Evolutionary conservation across 108 stramenopile species (phyloP), one percentile per base, ranked within the genome.

Genomic region (Schizochytrium sp.): DNA sequence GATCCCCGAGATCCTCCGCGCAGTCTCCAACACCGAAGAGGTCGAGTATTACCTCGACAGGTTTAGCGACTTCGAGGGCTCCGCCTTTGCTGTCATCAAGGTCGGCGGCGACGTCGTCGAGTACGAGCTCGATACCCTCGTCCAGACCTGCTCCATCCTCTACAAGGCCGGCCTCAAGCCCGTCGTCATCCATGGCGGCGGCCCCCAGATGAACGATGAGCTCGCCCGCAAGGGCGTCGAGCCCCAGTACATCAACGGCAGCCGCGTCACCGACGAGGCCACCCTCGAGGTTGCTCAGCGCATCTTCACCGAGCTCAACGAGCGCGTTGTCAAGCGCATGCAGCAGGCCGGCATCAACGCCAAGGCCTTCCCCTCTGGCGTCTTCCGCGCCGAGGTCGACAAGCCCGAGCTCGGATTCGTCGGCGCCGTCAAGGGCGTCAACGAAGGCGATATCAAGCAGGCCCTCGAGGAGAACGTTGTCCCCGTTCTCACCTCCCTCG

Each of bases 241-340:
- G 91, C 93, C 95, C 23, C 60, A 91, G 23, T 98, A 96, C 88
- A 96, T 96, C 90, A 95, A 95, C 53, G 98, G 98, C 4, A 95
- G 96, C 93, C 92, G 98, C 10, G 96, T 98, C 14, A 95, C 95
- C 8, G 95, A 96, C 29, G 92, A 90, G 41, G 95, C 96, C 72
- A 98, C 98, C 14, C 95, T 99, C 5, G 96, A 97, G 41, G 94
- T 98, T 10, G 98, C 98, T 19, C 97, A 98, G 88, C 97, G 98
- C 97, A 97, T 98, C n/a, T 90, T 99, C n/a, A 96, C 95, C 89
- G 97, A 97, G 19, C 90, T 98, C 87, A 98, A 98, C 93, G 98
- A 98, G 93, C 93, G 95, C 88, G 96, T 99, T 88, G 91, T 95
- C 2, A 91, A 93, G 55, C 94, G 91, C 48, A 95, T 99, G 89